Conservation (phyloP, 2,329 filamentous ascomycete genomes). For the Colletotrichum australisinense region DNA sequence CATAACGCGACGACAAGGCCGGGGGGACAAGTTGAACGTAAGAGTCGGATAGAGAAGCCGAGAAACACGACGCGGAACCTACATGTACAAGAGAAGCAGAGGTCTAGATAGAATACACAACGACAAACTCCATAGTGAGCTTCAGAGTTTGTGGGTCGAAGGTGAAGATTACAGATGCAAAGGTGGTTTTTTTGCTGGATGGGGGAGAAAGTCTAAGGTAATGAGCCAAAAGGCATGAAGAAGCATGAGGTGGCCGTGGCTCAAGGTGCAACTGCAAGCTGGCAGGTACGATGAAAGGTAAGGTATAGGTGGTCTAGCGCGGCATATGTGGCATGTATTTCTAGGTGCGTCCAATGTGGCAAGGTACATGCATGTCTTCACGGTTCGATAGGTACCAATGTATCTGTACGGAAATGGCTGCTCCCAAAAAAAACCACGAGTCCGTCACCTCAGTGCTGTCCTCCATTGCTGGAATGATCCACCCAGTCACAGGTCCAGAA, state of each 20-base stretch:
- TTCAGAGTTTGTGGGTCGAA: slow-evolving; percentile 22
- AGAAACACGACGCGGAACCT: slow-evolving; percentile 2
- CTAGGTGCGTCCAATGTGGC: neutral
- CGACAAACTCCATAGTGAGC: slow-evolving; percentile 29
- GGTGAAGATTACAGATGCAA: slow-evolving; percentile 15
- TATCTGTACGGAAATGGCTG: neutral
- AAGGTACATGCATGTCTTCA: slow-evolving; percentile 1
- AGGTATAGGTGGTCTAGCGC: neutral
- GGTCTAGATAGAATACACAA: slow-evolving; percentile 31
- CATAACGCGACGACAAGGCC: slow-evolving; percentile 22
- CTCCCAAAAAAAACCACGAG: slow-evolving; percentile 23
- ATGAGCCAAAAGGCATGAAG: slow-evolving; percentile 14
- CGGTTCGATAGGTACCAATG: neutral
- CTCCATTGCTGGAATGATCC: slow-evolving; percentile 12
- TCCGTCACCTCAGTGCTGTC: slow-evolving; percentile 14
- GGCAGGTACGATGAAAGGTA: slow-evolving; percentile 27
- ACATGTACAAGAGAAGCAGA: slow-evolving; percentile 34
- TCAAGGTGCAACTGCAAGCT: slow-evolving; percentile 33
- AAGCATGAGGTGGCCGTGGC: slow-evolving; percentile 21
- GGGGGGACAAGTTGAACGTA: neutral
- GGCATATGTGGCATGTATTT: slow-evolving; percentile 23
- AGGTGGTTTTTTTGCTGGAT: slow-evolving; percentile 18
- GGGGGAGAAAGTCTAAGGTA: slow-evolving; percentile 13
- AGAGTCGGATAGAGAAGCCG: neutral
- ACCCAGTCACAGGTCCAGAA: slow-evolving; percentile 21